Percentiles rank a stretch among this genome's conserved stretches.
These are phyloP conservation scores for Hyaloscypha bicolor DNA, from an alignment of 495 filamentous ascomycete species.

Conservation along the genomic window DNA sequence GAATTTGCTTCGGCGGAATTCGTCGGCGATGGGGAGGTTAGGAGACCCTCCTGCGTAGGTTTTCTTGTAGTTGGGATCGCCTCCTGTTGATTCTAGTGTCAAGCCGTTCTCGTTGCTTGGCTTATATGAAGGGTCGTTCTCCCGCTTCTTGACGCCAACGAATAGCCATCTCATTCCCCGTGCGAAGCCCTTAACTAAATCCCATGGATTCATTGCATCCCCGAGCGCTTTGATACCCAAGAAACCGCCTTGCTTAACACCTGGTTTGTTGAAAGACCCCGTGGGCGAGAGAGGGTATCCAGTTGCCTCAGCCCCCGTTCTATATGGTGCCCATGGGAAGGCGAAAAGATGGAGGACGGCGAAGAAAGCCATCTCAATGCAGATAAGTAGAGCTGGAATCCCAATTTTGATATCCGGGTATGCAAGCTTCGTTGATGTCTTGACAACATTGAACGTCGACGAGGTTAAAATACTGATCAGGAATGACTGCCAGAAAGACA, in stretches of 20 bases:
- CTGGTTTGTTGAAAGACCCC: constrained; percentile 53
- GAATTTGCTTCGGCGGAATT: constrained; percentile 47
- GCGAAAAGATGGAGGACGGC: constrained; percentile 79
- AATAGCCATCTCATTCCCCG: constrained; percentile 82
- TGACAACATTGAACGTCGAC: constrained; percentile 56
- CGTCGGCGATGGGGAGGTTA: constrained; percentile 43
- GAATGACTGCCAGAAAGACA: constrained; percentile 89
- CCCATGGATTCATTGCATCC: constrained; percentile 82
- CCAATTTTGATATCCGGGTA: constrained; percentile 79
- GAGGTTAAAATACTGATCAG: constrained; percentile 72
- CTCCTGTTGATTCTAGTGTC: constrained; percentile 31
- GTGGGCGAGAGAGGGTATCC: constrained; percentile 38
- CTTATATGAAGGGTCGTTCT: constrained; percentile 47
- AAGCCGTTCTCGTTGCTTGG: constrained; percentile 37
- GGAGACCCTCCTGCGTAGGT: constrained; percentile 23
- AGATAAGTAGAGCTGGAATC: constrained; percentile 76
- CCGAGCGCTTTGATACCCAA: constrained; percentile 63
- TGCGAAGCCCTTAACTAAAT: constrained; percentile 76
- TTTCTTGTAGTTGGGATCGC: constrained; percentile 31
- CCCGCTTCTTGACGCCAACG: constrained; percentile 62
- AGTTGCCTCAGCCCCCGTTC: constrained; percentile 38
- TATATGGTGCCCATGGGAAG: constrained; percentile 76
- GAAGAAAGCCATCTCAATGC: constrained; percentile 88
- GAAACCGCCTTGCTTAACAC: constrained; percentile 48
- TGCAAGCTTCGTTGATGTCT: constrained; percentile 60